Evolutionary conservation across 164 flowering plant species (phyloP).

Genomic region (Aristolochia fimbriata): DNA sequence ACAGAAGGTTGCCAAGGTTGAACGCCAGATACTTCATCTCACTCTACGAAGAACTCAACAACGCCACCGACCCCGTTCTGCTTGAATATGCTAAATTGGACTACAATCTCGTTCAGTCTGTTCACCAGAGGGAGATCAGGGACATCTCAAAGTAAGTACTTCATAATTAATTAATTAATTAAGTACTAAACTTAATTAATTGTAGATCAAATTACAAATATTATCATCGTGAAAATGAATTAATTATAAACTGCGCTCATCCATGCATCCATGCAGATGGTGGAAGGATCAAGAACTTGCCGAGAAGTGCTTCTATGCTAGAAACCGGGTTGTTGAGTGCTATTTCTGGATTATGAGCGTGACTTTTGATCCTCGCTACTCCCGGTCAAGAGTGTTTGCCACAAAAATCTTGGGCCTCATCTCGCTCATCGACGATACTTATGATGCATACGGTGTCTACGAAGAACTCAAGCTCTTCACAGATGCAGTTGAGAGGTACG

Average conservation of each 20-base stretch:
- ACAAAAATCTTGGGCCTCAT: too few relatives aligned
- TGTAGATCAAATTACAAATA: background rate
- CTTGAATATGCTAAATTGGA: slow-evolving; percentile 17
- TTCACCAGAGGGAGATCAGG: slow-evolving; percentile 6
- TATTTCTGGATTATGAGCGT: too few relatives aligned
- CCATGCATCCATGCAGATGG: background rate
- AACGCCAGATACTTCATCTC: slow-evolving; percentile 13
- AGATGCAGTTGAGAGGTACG: slow-evolving; percentile 19
- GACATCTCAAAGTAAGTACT: background rate
- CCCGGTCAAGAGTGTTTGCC: too few relatives aligned
- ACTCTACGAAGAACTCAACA: background rate
- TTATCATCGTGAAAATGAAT: background rate
- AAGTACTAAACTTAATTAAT: too few relatives aligned
- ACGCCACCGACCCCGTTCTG: background rate
- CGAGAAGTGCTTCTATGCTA: too few relatives aligned
- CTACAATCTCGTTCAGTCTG: slow-evolving; percentile 8
- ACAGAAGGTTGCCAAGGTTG: slow-evolving; percentile 9
- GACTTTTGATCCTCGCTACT: too few relatives aligned
- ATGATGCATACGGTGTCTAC: slow-evolving; percentile 15
- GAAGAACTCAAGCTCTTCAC: slow-evolving; percentile 21
- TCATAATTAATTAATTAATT: too few relatives aligned
- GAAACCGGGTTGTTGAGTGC: too few relatives aligned
- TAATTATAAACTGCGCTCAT: background rate
- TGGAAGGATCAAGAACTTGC: background rate
- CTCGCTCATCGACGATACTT: slow-evolving; percentile 16